Base-by-base conservation (phyloP, 352 stramenopile species). In the Phytophthora lateralis region DNA sequence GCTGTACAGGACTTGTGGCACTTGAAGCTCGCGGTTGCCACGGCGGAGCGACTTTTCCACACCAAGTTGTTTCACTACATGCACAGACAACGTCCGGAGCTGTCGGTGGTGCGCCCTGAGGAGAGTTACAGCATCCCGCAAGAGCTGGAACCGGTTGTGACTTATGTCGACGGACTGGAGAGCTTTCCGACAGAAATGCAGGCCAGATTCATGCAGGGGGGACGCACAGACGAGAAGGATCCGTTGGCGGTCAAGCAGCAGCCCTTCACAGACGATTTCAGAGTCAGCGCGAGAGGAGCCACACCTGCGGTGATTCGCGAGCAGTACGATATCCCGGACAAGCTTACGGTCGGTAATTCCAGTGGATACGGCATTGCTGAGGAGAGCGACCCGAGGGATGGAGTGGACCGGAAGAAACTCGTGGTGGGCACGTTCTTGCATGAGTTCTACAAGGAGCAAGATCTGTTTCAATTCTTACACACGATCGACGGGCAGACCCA, bases 101-200 rank as follows among this genome's bases (percentile, higher is more conserved):
- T 88, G 45, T 70, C 55, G 11, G 67, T 93, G 9, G 52, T 90
- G 11, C 76, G 82, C 6, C 80, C 84, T 0, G 50, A 62, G 1
- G 59, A 61, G 9, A 54, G 38, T 12, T 89, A 80, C 48, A 46
- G 39, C 0, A 45, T 93, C 10, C 84, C 84, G 0, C 21, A 51
- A 9, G 46, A 59, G 4, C 55, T 93, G 3, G 55, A 66, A 2
- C 6, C n/a, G 4, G 69, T 87, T 17, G 67, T 91, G 17, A 41
- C 75, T 45, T 93, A 79, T 63, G 59, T 91, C 9, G 84, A 87
- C 64, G 84, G 78, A 18, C 69, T 93, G 17, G 82, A 93, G 65
- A 80, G 69, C 52, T 90, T 93, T 42, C 84, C 84, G 4, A 89
- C 84, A 21, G 69, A 84, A 47, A 78, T 80, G 51, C 80, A 90